Evolutionary conservation across 192 early-diverging fungal species (phyloP), one percentile per base, ranked within the genome.

Genomic region (Coemansia sp.): DNA sequence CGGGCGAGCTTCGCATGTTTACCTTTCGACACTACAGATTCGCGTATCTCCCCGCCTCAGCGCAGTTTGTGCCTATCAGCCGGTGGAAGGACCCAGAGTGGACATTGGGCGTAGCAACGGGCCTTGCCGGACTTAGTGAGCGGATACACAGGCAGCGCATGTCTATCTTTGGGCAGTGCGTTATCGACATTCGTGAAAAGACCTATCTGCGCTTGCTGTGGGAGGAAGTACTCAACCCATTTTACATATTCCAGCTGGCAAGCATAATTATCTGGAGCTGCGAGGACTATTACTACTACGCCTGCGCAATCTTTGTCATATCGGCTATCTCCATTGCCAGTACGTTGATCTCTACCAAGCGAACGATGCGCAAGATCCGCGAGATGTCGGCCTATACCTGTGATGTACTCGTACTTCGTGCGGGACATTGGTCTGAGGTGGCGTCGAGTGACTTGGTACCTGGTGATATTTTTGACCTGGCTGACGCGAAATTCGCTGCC

Each of bases 201-300:
- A 83, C 92, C 2, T 87, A 85, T 22, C 34, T 81, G 20, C 86
- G 87, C 44, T 63, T 94, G 66, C 68, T 94, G 16, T 79, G 85
- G 41, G 88, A 92, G 49, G 93, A 94, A 69, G 83, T 89, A 0
- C 70, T 94, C 22, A 88, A 93, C 53, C 93, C 92, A 5, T 91
- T 94, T 62, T 93, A 92, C 74, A 83, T 94, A 29, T 94, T 94
- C 55, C 93, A 93, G 79, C 84, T 91, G 18, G 89, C 89, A 24
- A 92, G 90, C 58, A 92, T 94, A 24, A 69, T 87, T 12, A 86
- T 94, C 2, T 94, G 93, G 98, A 91, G 88, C 61, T 68, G 86
- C 38, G 97, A 98, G 68, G 90, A 94, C 69, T 99, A 99, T 79
- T 92, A 93, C 68, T 96, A 96, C 75, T 99, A 98, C 70, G 95